Base-by-base conservation (phyloP, 352 stramenopile species). In the Pythium aristosporum region DNA sequence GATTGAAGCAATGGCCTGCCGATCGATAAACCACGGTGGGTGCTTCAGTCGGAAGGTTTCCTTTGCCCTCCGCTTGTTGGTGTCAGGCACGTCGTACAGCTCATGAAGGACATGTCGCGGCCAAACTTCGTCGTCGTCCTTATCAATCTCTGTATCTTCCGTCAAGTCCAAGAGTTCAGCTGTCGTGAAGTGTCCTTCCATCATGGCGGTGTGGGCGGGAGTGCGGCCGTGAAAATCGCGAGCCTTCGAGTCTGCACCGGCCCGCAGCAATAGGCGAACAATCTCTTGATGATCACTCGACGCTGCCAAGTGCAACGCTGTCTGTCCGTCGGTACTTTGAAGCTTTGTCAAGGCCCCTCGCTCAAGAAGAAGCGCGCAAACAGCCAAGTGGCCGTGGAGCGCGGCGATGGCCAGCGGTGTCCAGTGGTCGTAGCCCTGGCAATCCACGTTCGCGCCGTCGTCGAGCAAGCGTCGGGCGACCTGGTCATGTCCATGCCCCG, bases 11-110 rank as follows among this genome's bases (percentile, higher is more conserved):
- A 63, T 55, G 16, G 30, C 30, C 2, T 43, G n/a, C 0, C 25
- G 32, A 10, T 63, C 56, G 11, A 63, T 55, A 25, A 34, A 63
- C 56, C 56, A 63, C 21, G 20, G 20, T n/a, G 44, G 56, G 12
- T 44, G 16, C 15, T n/a, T 3, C 10, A 13, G n/a, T 28, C 9
- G 8, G 5, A 16, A 4, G 25, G 25, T 28, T 4, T 28, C 25
- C 25, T 28, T 4, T 4, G 25, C 25, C 25, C 25, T 4, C 25
- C 2, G 25, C 2, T 28, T 28, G 25, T 4, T 28, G 25, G 25
- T 28, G 28, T 23, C n/a, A 3, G n/a, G 15, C 5, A 32, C 32
- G 3, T 36, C 51, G 15, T 58, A 58, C 20, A 58, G 13, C 21
- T 47, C 51, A 12, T 7, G 21, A 48, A 58, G 34, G 5, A 5